Evolutionary conservation across 257 asterid genomes (phyloP).

Genomic region (Plantago ovata): DNA sequence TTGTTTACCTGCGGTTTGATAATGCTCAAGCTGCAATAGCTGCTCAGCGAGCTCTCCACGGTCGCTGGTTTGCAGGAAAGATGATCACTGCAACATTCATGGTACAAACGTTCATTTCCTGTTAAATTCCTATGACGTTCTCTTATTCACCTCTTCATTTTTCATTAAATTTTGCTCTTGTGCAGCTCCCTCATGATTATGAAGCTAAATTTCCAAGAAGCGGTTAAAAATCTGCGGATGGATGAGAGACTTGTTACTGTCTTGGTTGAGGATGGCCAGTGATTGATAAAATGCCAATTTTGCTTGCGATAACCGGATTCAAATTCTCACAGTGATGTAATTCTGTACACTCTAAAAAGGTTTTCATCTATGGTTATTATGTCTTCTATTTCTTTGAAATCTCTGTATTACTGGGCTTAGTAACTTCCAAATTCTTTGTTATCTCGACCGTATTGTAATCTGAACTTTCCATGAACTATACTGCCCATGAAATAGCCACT

Average conservation of each 20-base stretch:
- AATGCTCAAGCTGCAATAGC: conserved; percentile 42
- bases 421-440: too few relatives aligned
- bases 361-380: too few relatives aligned
- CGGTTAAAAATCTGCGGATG: conserved; percentile 24
- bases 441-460: too few relatives aligned
- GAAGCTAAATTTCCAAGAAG: conserved; percentile 49
- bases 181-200: conserved; percentile 44
- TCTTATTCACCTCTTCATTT: background rate
- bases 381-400: too few relatives aligned
- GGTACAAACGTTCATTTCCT: conserved; percentile 27
- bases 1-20: conserved; percentile 63
- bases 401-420: too few relatives aligned
- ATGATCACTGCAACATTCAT: conserved; percentile 72
- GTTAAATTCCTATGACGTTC: background rate
- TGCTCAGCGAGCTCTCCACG: conserved; percentile 70
- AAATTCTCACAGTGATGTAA: conserved; percentile 9
- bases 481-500: too few relatives aligned
- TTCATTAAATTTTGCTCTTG: background rate
- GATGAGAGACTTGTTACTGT: conserved; percentile 3
- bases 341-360: conserved; percentile 9
- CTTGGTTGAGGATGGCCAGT: background rate
- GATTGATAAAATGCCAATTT: background rate
- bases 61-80: conserved; percentile 81
- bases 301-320: conserved; percentile 8
- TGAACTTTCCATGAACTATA: too few relatives aligned